Base-by-base conservation (phyloP, 306 rosid species). In the Castanea mollissima region DNA sequence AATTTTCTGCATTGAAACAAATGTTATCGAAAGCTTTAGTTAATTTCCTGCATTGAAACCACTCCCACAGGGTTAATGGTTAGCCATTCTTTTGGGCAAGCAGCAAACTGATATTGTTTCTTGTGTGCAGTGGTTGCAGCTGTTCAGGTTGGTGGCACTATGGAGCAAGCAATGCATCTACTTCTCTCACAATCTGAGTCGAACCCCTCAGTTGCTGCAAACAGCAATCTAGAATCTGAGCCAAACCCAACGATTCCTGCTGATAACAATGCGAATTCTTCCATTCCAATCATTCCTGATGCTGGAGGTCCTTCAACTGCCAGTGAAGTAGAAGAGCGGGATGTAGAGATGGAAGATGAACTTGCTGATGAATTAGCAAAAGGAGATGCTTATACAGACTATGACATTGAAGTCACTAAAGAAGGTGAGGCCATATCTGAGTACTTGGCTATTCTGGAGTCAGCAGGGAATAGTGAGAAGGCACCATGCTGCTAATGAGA, bases 371-470 rank as follows among this genome's bases (percentile, higher is more conserved):
- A 82, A 73, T 80, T 88, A 16, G 80, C 83, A 2, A 71, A 70
- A 1, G 87, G 76, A 14, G 89, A 79, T 18, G 92, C 92, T 2
- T 69, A 82, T 27, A 74, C 90, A 0, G 90, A 86, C 73, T 88
- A 88, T 55, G 92, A 88, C 82, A 76, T 88, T 58, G 92, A 88
- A 62, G 86, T 86, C 51, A 74, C 83, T 2, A 79, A 75, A 75
- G 92, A 88, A 86, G 92, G 92, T 2, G 92, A 84, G n/a, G 97
- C 99, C 85, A 86, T 94, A 83, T 76, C 73, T 6, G 95, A 94
- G 90, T 94, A 92, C 84, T 67, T 94, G 81, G 83, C 87, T 71
- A 55, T 92, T 76, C 51, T 94, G 73, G 89, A 86, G 32, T 85
- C 92, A 0, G 83, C 87, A 21, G 81, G 75, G 35, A 79, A 58